Evolutionary conservation across 2,329 filamentous ascomycete species (phyloP), one percentile per base, ranked within the genome.

Genomic region (Calonectria leucothoes): DNA sequence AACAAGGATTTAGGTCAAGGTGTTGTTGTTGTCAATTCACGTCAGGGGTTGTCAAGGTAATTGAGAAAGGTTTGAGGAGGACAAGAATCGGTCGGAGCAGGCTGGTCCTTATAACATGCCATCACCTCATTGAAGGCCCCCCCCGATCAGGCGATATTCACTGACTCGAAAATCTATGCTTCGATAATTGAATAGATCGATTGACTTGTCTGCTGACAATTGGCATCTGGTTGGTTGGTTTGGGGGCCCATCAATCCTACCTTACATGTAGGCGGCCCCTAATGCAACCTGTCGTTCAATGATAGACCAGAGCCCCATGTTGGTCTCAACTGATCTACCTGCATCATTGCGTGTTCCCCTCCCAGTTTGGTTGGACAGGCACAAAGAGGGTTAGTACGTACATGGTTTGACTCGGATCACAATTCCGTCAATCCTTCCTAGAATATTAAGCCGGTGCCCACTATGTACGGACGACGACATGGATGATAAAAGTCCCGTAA

Each of bases 221-320:
- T 25, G 25, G 17, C 49, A 23, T 57, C 35, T 57, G 65, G 65
- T 57, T 67, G 65, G 65, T 42, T 57, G 51, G 27, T 17, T 48
- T 23, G 39, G 59, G 39, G 59, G 55, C 55, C 35, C 55, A 61
- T 61, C 55, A 61, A 61, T 61, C 55, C 55, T 25, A 61, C 55
- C 33, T 61, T 23, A 29, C 55, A 39, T 39, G 31, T 17, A 35
- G 33, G 33, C 55, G 33, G 35, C 55, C 15, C 33, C 55, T 27
- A 37, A 61, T 61, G 55, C 55, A 61, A 37, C 33, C 31, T 14
- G n/a, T 37, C 33, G 35, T 10, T 61, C 33, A 61, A 61, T 61
- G 33, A 61, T 37, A 61, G 55, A 25, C 35, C 55, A 14, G 35
- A 23, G 39, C 37, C 17, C 23, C 55, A 61, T 39, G 55, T 15